phyloP scores from a whole-genome alignment of 2,329 filamentous ascomycete genomes.

The Lachnellula cervina region DNA sequence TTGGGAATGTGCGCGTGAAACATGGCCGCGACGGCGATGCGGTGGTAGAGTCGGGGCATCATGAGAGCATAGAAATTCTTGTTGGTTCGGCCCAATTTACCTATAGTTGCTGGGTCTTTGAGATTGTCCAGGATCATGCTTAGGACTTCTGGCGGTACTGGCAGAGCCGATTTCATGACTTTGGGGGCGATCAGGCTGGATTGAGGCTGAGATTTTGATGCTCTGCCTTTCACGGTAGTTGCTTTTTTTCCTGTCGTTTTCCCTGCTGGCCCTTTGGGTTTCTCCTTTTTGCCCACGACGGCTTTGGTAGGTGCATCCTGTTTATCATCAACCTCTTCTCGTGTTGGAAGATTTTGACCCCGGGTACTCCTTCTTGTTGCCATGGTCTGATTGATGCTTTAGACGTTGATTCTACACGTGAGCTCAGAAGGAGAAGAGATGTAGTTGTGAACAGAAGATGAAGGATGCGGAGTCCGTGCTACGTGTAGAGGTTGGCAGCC shows the following conservation, averaged over 20 bases:
- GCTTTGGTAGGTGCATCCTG: background rate
- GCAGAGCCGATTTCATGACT: background rate
- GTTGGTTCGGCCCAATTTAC: background rate
- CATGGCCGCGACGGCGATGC: background rate
- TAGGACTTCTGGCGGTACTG: conserved; percentile 2
- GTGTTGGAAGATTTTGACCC: background rate
- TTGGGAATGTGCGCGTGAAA: conserved; percentile 5
- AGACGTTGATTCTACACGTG: background rate
- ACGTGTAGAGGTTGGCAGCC: too few species aligned
- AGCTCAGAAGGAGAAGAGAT: background rate
- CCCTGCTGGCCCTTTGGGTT: background rate
- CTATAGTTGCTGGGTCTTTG: conserved; percentile 1
- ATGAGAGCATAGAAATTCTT: background rate
- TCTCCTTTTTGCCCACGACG: background rate
- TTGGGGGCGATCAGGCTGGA: background rate
- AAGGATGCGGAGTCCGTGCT: too few species aligned
- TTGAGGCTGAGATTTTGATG: background rate
- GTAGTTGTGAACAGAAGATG: too few species aligned
- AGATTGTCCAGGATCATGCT: conserved; percentile 4
- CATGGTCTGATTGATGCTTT: background rate
- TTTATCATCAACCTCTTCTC: background rate
- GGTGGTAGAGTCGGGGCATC: conserved; percentile 1
- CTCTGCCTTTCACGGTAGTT: background rate
- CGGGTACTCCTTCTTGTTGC: conserved; percentile 2
- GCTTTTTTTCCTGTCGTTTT: background rate